Evolutionary conservation across 1,284 basidiomycete genomes (phyloP), one percentile per base, ranked within the genome.

Genomic region (Puccinia horiana): DNA sequence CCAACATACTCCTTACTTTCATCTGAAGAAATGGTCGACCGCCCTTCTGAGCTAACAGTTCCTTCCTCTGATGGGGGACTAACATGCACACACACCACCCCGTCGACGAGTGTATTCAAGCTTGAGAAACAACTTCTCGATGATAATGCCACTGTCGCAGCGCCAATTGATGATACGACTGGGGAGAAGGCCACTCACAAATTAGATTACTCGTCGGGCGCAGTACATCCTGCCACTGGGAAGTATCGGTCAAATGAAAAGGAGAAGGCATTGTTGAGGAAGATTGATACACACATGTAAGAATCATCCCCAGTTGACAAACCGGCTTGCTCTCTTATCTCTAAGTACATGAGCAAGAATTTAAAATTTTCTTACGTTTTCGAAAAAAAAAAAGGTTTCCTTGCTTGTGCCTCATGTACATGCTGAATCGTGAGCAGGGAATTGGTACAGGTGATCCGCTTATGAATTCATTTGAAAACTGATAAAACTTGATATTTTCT

Each of bases 371-470:
- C 32, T 18, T 49, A 52, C 35, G 12, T 47, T 52, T 26, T 40
- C 3, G n/a, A 5, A 54, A 69, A 12, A 3, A 44, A 69, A 69
- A 63, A 4, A 78, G 77, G 40, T 70, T 79, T 5, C 77, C 77
- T 70, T 79, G 77, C n/a, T 9, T 79, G 18, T 79, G 77, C 58
- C 49, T 69, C 44, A 26, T 79, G 8, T 79, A 79, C 37, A 63
- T 79, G 49, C 52, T 79, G 14, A 79, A 79, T 54, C 65, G 77
- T 70, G 14, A 79, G 77, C 37, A 0, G 47, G 26, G 26, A 26
- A 58, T 11, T 29, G 29, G 2, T 29, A 26, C 2, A 29, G 29
- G 40, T 18, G 5, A n/a, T 37, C 54, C 6, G 2, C 14, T 61
- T 65, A 4, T 29, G 14, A 76, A 3, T 44, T 26, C 23, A 29